Conservation (phyloP, 169 alveolate species). For the Plasmodium falciparum region DNA sequence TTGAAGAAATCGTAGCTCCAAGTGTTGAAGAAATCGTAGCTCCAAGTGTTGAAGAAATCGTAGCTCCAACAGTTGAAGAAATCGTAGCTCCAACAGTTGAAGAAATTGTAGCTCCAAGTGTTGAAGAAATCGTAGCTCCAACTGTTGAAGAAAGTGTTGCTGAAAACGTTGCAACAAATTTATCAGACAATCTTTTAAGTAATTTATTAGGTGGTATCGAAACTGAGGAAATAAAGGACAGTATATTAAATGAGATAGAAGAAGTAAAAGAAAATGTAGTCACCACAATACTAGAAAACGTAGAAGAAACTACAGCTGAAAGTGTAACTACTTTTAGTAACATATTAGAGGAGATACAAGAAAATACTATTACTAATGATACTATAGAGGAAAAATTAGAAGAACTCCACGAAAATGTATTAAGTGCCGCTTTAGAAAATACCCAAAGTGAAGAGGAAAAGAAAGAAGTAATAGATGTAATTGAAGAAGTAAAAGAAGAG, state of each 20-base stretch:
- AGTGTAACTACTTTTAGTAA: neutral
- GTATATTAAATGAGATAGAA: neutral
- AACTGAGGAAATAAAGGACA: neutral
- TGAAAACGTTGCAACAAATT: neutral
- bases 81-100: neutral
- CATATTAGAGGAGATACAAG: neutral
- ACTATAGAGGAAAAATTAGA: neutral
- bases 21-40: neutral
- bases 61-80: neutral
- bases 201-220: neutral
- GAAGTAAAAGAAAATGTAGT: neutral
- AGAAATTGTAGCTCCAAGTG: neutral
- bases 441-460: neutral
- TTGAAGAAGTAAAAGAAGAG: neutral
- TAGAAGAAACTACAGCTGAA: neutral
- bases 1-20: neutral
- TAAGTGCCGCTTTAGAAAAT: too few relatives aligned
- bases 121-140: neutral
- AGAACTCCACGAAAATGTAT: neutral
- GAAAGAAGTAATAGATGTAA: neutral
- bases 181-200: neutral
- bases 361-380: neutral
- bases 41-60: neutral
- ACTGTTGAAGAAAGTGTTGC: neutral
- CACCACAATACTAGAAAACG: neutral